Base-by-base conservation (phyloP, 106 monocot genomes). In the Dioscorea alata region DNA sequence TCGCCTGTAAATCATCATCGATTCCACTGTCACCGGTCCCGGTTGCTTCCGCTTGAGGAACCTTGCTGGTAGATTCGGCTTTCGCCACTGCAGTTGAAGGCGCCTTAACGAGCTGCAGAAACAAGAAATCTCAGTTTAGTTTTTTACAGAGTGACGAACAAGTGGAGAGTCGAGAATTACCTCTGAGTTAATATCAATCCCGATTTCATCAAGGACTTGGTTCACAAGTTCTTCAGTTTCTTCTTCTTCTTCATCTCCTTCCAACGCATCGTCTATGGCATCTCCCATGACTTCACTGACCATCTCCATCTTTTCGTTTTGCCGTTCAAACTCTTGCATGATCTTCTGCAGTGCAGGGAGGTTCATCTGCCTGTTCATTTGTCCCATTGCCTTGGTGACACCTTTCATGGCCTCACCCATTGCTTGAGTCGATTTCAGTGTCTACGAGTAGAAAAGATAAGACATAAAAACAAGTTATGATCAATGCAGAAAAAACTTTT, bases 391-490 rank as follows among this genome's bases (percentile, higher is more conserved):
- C 82, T 97, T 97, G 20, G 96, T 97, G 33, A 97, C 96, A 19
- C 96, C 96, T 74, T 92, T 92, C 96, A 97, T 97, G 59, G 96
- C 96, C 69, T 89, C 95, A 5, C 88, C 86, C 86, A 91, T 91
- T 28, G 91, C 91, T 82, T 96, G 91, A 23, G 88, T 96, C 50
- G 91, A 96, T 77, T 94, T 94, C 77, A 94, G 33, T 20, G 90
- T 90, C 94, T 95, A 67, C 54, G 6, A 42, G 5, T 6, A 42
- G 4, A 42, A 42, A 42, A 42, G 42, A 10, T 8, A 34, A 7
- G 34, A 5, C 28, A 28, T 28, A 3, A 28, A 28, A 42, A 42
- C 42, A 3, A 42, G 9, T 42, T 42, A 42, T 42, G 10, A 42
- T 42, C 10, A 0, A 42, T 42, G 42, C 42, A 42, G 42, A 8